Evolutionary conservation across 169 alveolate species (phyloP).

Genomic region (Babesia gibsoni): DNA sequence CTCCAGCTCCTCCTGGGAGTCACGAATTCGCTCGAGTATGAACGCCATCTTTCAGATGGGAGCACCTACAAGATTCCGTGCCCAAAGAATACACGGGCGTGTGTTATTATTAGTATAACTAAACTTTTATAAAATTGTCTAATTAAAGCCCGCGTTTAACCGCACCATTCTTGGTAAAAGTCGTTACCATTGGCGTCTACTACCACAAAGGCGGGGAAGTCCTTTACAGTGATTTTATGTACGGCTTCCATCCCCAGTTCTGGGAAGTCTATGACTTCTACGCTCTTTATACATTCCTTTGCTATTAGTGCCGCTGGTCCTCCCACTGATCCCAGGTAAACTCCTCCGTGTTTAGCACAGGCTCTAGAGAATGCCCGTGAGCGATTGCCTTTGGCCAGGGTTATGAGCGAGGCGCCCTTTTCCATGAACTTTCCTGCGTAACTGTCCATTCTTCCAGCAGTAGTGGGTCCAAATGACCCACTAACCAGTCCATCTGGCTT

Average conservation of each 20-base stretch:
- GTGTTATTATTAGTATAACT: neutral
- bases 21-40: slow-evolving; percentile 59
- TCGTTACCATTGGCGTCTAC: slow-evolving; percentile 86
- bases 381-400: slow-evolving; percentile 84
- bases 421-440: slow-evolving; percentile 77
- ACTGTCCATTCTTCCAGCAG: slow-evolving; percentile 88
- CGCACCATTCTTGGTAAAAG: slow-evolving; percentile 75
- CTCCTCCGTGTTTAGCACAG: slow-evolving; percentile 82
- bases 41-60: slow-evolving; percentile 35
- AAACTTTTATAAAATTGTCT: neutral
- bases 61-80: neutral
- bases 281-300: slow-evolving; percentile 76
- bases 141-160: neutral
- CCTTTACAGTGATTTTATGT: slow-evolving; percentile 81
- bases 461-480: slow-evolving; percentile 89
- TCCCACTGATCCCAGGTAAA: slow-evolving; percentile 83
- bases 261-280: slow-evolving; percentile 73
- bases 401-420: slow-evolving; percentile 78
- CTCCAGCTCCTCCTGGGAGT: slow-evolving; percentile 67
- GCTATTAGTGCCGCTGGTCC: slow-evolving; percentile 89
- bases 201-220: slow-evolving; percentile 86
- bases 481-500: slow-evolving; percentile 82
- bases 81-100: slow-evolving; percentile 1
- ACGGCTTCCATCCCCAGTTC: slow-evolving; percentile 84
- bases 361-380: slow-evolving; percentile 75